Base-by-base conservation (phyloP, 1,139 yeast genomes). In the Pichia sp. region DNA sequence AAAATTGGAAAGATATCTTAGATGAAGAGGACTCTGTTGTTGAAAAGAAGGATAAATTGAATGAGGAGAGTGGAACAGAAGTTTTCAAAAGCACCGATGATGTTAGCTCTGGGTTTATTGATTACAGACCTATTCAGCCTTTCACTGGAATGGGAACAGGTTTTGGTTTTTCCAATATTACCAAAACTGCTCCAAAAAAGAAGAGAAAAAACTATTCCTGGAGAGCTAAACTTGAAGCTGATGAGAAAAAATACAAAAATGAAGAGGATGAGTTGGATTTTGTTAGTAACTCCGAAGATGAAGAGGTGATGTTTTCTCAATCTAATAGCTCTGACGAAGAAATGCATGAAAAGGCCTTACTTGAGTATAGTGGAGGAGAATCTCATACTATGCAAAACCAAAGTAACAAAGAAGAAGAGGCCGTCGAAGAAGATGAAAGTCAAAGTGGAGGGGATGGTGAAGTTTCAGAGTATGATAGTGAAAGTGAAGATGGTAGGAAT, bases 121-220 rank as follows among this genome's bases (percentile, higher is more conserved):
- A 85, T 59, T 70, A 77, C 54, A 68, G 94, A 50, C 93, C 94
- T 0, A 66, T 69, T 4, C 71, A 73, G 41, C 48, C 50, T 8
- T 42, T 47, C 19, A 40, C 49, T 2, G 69, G 69, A 49, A 82
- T 83, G 14, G 83, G 83, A 0, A 54, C 67, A 14, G 83, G 84
- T 0, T 84, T 84, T 59, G 84, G 84, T 1, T 84, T 85, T 57
- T 63, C 68, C 10, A 74, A 77, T 53, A 62, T 80, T 14, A 72
- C 73, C 25, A 71, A 67, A 43, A 54, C 52, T 2, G 61, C 60
- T 41, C 49, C 46, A 31, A 54, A 48, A 26, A 46, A 56, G 3
- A 69, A 77, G 42, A 44, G 41, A 23, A 49, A 67, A 43, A 66
- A 67, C 28, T 74, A 74, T 51, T 74, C 74, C 35, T 79, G 85